phyloP scores from a whole-genome alignment of 495 filamentous ascomycete genomes.

The Penicillium flavigenum region DNA sequence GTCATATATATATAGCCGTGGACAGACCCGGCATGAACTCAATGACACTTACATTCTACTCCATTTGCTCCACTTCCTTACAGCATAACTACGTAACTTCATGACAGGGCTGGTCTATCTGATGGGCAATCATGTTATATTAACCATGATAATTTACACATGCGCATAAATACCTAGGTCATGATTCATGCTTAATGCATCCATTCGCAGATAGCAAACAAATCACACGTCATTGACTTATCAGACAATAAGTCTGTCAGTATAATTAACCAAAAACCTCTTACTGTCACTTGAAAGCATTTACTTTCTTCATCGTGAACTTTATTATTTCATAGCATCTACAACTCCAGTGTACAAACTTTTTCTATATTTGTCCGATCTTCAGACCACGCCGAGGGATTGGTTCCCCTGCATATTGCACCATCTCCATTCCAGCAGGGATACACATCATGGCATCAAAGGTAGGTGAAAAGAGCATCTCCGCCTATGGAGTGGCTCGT shows the following conservation, averaged over 20 bases:
- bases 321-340: not conserved
- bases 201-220: not conserved
- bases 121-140: no score
- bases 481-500: conserved; percentile 62
- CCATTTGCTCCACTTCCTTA: no score
- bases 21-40: no score
- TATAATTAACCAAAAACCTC: not conserved
- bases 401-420: not conserved
- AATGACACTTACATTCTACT: no score
- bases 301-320: not conserved
- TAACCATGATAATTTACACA: no score
- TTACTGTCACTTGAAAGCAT: not conserved
- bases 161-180: no score
- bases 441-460: conserved; percentile 15
- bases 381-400: not conserved
- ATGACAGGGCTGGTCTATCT: no score
- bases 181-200: no score
- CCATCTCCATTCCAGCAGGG: not conserved
- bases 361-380: not conserved
- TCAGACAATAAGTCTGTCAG: not conserved
- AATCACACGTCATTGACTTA: conserved; percentile 10
- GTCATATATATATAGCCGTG: no score
- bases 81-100: no score
- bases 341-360: not conserved
- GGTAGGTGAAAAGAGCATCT: conserved; percentile 45